Conservation (phyloP, 371 early-diverging fungal genomes). For the Coemansia sp. region DNA sequence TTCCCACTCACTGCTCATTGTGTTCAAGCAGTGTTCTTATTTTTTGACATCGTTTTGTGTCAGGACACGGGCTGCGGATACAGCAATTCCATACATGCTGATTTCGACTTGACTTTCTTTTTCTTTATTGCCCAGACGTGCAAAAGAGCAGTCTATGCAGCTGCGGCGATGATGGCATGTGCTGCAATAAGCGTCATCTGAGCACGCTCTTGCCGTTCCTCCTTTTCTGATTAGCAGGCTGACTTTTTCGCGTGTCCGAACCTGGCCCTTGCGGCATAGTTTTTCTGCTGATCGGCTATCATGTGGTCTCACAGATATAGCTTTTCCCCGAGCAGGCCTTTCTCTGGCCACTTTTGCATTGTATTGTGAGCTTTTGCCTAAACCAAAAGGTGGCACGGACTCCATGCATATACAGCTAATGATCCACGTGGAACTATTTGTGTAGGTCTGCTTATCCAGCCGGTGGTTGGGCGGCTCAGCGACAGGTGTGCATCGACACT, state of each 20-base stretch:
- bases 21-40: background rate
- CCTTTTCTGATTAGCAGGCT: slow-evolving; percentile 3
- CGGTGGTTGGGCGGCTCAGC: slow-evolving; percentile 74
- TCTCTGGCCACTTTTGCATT: background rate
- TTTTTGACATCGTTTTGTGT: background rate
- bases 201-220: background rate
- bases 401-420: background rate
- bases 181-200: slow-evolving; percentile 10
- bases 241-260: background rate
- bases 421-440: background rate
- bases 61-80: background rate
- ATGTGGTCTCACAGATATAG: background rate
- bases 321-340: background rate
- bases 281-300: background rate
- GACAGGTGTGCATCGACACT: slow-evolving; percentile 65
- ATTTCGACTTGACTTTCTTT: slow-evolving; percentile 2
- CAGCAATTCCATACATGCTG: slow-evolving; percentile 6
- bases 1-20: background rate
- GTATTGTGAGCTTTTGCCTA: background rate
- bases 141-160: slow-evolving; percentile 1
- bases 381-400: background rate
- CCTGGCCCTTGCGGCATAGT: background rate
- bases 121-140: background rate
- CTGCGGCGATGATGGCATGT: background rate
- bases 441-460: slow-evolving; percentile 71